Evolutionary conservation across 2,329 filamentous ascomycete species (phyloP).

Genomic region (Didymella sp.): DNA sequence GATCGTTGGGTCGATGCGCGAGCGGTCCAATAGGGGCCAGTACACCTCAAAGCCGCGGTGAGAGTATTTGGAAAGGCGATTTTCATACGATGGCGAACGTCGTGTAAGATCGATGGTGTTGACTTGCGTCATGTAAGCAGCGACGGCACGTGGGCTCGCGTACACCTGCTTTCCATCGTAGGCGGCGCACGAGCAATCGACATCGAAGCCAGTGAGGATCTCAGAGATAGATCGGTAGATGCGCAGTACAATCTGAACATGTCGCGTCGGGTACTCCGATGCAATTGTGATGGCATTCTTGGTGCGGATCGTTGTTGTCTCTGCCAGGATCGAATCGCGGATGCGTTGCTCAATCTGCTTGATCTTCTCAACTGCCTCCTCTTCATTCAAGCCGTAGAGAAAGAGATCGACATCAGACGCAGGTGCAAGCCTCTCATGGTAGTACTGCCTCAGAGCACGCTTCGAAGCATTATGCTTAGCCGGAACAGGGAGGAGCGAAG

Average conservation of each 20-base stretch:
- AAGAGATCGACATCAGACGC: slow-evolving; percentile 90
- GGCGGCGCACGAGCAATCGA: slow-evolving; percentile 81
- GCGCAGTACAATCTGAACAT: slow-evolving; percentile 84
- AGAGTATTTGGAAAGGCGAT: slow-evolving; percentile 80
- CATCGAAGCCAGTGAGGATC: slow-evolving; percentile 87
- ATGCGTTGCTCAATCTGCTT: slow-evolving; percentile 79
- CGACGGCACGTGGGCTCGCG: slow-evolving; percentile 76
- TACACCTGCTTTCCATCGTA: slow-evolving; percentile 84
- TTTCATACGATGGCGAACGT: slow-evolving; percentile 86
- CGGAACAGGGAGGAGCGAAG: slow-evolving; percentile 71
- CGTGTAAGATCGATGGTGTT: slow-evolving; percentile 82
- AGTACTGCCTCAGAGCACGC: slow-evolving; percentile 63
- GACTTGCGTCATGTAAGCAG: slow-evolving; percentile 80
- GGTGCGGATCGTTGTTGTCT: slow-evolving; percentile 82
- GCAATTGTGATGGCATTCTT: slow-evolving; percentile 89
- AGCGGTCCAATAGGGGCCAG: slow-evolving; percentile 76
- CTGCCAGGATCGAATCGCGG: slow-evolving; percentile 77
- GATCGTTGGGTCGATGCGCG: slow-evolving; percentile 82
- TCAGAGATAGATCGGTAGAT: slow-evolving; percentile 85
- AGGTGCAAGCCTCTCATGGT: slow-evolving; percentile 80
- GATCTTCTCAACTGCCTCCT: slow-evolving; percentile 82
- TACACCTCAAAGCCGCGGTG: slow-evolving; percentile 84
- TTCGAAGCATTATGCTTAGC: slow-evolving; percentile 58
- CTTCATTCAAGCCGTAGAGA: slow-evolving; percentile 78
- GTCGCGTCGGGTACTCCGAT: slow-evolving; percentile 81